Base-by-base conservation (phyloP, 1,284 basidiomycete species). In the Heterobasidion parviporum region DNA sequence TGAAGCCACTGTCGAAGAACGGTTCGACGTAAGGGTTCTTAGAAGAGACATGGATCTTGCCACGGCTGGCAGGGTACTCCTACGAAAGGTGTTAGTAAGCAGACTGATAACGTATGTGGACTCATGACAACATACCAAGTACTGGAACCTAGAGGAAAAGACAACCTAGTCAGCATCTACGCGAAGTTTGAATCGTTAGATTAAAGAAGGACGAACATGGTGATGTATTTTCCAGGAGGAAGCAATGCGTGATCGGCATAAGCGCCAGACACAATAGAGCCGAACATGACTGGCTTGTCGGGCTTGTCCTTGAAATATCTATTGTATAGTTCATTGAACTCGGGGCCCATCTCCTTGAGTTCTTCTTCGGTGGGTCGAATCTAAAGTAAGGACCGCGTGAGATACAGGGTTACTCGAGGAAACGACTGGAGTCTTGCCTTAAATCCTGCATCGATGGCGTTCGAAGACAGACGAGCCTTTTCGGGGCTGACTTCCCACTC, bases 211-310 rank as follows among this genome's bases (percentile, higher is more conserved):
- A 63, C 74, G 44, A 58, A 78, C 83, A 86, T 86, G 1, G 83
- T 85, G 59, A 86, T 76, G 64, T 83, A 86, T 64, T 87, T 85
- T 47, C 85, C 83, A 52, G 83, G 84, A 57, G 83, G 85, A 53
- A 86, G 75, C 55, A 86, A 72, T 5, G 79, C 67, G 67, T 87
- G 85, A 68, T 87, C 85, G 50, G 83, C 85, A 63, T 86, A 86
- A 8, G 83, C 83, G 67, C 77, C 83, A 43, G 78, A 77, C 50
- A 86, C 83, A 61, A 85, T 84, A 43, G 80, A 81, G 52, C 78
- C 82, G 64, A 85, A 85, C 81, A 87, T 85, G 57, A 87, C 81
- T 3, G 85, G 85, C 73, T 85, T 87, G 74, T 87, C 84, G 56
- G 85, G 84, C 71, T 85, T 85, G 71, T 87, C 80, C 73, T 82